Evolutionary conservation across 352 stramenopile genomes (phyloP).

Genomic region (Elongisporangium prolatum): DNA sequence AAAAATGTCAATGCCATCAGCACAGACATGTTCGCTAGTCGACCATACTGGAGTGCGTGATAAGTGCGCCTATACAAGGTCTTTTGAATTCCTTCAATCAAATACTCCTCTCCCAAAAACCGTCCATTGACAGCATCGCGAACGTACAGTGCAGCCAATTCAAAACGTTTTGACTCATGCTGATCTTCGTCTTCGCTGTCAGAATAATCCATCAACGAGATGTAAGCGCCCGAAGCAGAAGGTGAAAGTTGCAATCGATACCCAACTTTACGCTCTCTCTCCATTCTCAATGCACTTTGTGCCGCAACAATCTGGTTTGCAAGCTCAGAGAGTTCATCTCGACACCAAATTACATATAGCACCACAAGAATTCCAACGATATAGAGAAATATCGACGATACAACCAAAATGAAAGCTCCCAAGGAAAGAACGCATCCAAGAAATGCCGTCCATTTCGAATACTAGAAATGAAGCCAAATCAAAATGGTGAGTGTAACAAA

Average conservation of each 20-base stretch:
- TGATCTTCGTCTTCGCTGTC: constrained; percentile 5
- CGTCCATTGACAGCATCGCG: constrained; percentile 37
- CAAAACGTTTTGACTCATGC: constrained; percentile 13
- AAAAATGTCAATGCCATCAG: constrained; percentile 46
- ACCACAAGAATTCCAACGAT: constrained; percentile 17
- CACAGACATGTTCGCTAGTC: constrained; percentile 38
- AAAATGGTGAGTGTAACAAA: not conserved
- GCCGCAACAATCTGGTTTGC: not conserved
- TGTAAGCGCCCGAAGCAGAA: not conserved
- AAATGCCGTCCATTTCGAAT: constrained; percentile 47
- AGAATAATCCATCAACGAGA: constrained; percentile 2
- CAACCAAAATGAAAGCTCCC: constrained; percentile 32
- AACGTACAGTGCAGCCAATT: constrained; percentile 43
- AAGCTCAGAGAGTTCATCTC: not conserved
- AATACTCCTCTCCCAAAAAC: constrained; percentile 45
- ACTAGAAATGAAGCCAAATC: constrained; percentile 12
- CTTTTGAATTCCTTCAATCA: constrained; percentile 37
- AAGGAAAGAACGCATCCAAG: constrained; percentile 37
- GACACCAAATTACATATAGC: constrained; percentile 7
- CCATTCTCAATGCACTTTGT: not conserved
- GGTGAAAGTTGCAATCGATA: constrained; percentile 4
- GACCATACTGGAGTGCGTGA: constrained; percentile 34
- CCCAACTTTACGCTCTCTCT: not conserved
- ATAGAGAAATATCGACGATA: constrained; percentile 34
- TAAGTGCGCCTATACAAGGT: constrained; percentile 49